Conservation (phyloP, 192 early-diverging fungal species). For the Rhizophagus clarus region DNA sequence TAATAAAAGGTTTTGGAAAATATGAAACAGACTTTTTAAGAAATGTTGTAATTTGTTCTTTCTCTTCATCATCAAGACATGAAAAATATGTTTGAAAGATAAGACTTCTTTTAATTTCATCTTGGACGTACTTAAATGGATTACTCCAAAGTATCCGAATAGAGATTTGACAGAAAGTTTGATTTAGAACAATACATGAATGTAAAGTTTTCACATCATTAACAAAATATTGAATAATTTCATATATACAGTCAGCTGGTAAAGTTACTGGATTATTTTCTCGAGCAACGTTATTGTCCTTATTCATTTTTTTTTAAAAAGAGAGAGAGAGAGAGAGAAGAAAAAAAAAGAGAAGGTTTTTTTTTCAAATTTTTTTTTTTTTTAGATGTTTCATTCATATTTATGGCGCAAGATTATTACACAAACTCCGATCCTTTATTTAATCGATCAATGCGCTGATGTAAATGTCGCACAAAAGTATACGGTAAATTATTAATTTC, state of each 20-base stretch:
- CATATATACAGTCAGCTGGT: constrained; percentile 5
- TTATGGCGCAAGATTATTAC: too few relatives aligned
- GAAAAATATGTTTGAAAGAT: background rate
- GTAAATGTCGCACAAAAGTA: too few relatives aligned
- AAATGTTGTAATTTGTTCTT: background rate
- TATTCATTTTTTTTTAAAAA: background rate
- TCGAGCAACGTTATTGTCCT: background rate
- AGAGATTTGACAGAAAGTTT: background rate
- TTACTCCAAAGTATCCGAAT: background rate
- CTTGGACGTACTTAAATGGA: background rate
- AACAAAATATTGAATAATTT: background rate
- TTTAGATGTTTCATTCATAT: too few relatives aligned
- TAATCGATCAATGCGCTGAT: too few relatives aligned
- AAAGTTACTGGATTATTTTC: background rate
- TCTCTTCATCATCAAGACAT: background rate
- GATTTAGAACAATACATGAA: background rate
- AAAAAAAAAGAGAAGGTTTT: background rate
- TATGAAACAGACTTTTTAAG: background rate
- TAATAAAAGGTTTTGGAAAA: background rate
- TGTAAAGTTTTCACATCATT: background rate
- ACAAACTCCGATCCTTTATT: too few relatives aligned
- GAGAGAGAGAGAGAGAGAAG: too few relatives aligned
- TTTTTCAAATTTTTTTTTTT: background rate
- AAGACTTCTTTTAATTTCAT: background rate
- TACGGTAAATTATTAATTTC: too few relatives aligned